Conservation (phyloP, 345 rosid genomes). For the Melastoma malabathricum region DNA sequence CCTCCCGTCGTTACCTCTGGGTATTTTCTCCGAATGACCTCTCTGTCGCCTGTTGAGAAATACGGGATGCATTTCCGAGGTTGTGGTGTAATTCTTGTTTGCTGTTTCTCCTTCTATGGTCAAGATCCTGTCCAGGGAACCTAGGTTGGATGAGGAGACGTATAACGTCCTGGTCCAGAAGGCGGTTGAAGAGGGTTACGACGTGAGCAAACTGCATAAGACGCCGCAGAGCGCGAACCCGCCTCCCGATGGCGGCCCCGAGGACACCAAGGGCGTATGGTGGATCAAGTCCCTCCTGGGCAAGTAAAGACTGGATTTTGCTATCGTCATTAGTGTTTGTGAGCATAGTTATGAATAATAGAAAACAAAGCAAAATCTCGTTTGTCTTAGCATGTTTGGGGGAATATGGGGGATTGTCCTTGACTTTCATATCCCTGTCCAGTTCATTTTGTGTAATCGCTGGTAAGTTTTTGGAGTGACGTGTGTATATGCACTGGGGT, state of each 20-base stretch:
- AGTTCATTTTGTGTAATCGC: too few relatives aligned
- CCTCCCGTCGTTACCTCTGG: conserved; percentile 70
- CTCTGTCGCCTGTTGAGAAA: not conserved
- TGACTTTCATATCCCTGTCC: too few relatives aligned
- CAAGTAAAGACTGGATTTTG: conserved; percentile 12
- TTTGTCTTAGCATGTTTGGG: too few relatives aligned
- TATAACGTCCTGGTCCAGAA: conserved; percentile 47
- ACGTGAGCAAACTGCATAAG: conserved; percentile 61
- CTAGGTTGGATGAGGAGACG: conserved; percentile 42
- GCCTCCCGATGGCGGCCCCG: conserved; percentile 36
- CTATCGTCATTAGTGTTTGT: too few relatives aligned
- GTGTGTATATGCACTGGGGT: too few relatives aligned
- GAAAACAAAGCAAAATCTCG: too few relatives aligned
- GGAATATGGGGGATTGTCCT: too few relatives aligned
- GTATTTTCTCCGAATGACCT: conserved; percentile 13
- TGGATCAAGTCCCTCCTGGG: conserved; percentile 78
- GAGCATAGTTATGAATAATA: too few relatives aligned
- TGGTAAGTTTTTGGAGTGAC: too few relatives aligned
- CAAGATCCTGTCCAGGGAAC: conserved; percentile 60
- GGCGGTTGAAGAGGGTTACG: conserved; percentile 54
- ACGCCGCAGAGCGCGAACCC: conserved; percentile 59
- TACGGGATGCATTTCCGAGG: not conserved
- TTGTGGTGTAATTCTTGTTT: not conserved
- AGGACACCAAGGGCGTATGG: conserved; percentile 71
- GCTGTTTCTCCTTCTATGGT: conserved; percentile 1